Percentiles rank a stretch among this genome's conserved stretches.
These are phyloP conservation scores for Zygosaccharomyces lentus DNA, from an alignment of 805 yeast species.

Conservation along the genomic window DNA sequence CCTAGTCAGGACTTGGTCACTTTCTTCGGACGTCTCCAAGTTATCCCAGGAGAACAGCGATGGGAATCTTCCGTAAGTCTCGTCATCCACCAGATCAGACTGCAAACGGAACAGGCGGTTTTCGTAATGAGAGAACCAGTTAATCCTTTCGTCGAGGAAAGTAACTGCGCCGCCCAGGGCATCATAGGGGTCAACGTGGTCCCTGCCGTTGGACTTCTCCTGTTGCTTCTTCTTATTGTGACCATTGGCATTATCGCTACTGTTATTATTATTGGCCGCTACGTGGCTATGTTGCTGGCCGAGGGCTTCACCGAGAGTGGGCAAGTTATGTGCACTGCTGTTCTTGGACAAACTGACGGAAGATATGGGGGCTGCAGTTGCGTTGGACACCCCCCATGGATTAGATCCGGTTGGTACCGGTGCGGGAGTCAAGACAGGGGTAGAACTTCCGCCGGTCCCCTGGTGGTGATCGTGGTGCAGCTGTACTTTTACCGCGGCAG, in stretches of 20 bases:
- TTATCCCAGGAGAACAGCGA: conserved; percentile 48
- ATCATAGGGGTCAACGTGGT: conserved; percentile 44
- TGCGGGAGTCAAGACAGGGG: conserved; percentile 34
- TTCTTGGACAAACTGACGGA: conserved; percentile 25
- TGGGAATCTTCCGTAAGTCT: conserved; percentile 34
- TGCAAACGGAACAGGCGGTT: conserved; percentile 39
- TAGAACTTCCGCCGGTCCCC: conserved; percentile 14
- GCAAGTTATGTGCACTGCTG: conserved; percentile 25
- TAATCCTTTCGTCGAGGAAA: conserved; percentile 47
- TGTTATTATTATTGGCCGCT: conserved; percentile 4
- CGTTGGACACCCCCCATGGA: conserved; percentile 35
- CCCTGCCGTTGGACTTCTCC: conserved; percentile 34
- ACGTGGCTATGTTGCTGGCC: conserved; percentile 6
- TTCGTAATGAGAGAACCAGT: conserved; percentile 39
- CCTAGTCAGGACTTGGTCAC: conserved; percentile 31
- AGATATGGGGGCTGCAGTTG: conserved; percentile 29
- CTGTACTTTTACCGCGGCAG: conserved; percentile 30
- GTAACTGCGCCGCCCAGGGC: conserved; percentile 43
- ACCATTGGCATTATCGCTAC: conserved; percentile 7
- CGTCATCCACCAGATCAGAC: conserved; percentile 29
- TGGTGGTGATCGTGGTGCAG: conserved; percentile 25
- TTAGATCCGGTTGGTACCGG: conserved; percentile 32
- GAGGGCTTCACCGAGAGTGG: conserved; percentile 28
- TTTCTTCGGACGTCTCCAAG: conserved; percentile 35
- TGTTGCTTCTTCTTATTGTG: conserved; percentile 34